Conservation (phyloP, 352 stramenopile genomes). For the Pythium pectinolyticum region DNA sequence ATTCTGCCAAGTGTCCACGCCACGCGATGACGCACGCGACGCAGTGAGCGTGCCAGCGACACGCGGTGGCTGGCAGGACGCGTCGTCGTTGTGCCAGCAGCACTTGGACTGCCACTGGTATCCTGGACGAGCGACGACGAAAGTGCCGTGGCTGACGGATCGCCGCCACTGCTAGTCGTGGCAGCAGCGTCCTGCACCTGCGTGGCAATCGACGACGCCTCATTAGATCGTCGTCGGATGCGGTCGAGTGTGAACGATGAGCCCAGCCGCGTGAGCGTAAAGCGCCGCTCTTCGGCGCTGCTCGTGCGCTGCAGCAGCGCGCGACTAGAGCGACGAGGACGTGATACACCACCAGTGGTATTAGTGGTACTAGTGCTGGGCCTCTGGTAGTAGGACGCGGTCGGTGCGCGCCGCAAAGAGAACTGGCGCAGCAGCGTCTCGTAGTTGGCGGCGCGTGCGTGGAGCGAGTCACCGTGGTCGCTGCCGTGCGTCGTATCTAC, state of each 20-base stretch:
- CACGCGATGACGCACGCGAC: background rate
- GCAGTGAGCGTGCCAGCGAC: background rate
- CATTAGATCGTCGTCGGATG: slow-evolving; percentile 9
- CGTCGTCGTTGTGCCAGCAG: too few relatives aligned
- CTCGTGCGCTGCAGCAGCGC: background rate
- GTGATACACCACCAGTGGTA: too few relatives aligned
- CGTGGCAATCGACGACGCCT: slow-evolving; percentile 1
- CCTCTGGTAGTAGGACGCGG: background rate
- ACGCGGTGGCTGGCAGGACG: background rate
- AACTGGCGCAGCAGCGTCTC: slow-evolving; percentile 22
- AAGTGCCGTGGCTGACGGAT: background rate
- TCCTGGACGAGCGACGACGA: background rate
- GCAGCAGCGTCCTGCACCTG: too few relatives aligned
- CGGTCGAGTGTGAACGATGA: slow-evolving; percentile 10
- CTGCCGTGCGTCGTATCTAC: slow-evolving; percentile 1
- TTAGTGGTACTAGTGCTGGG: background rate
- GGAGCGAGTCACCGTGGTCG: slow-evolving; percentile 10
- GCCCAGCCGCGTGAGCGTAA: slow-evolving; percentile 7
- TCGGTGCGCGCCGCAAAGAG: background rate
- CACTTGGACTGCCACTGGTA: too few relatives aligned
- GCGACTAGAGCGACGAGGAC: background rate
- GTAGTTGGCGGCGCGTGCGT: slow-evolving; percentile 20
- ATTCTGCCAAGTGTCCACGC: background rate
- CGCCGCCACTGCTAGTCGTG: too few relatives aligned
- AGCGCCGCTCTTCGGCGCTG: slow-evolving; percentile 8